Evolutionary conservation across 2,329 filamentous ascomycete species (phyloP), one percentile per base, ranked within the genome.

Genomic region (Aspergillus sp.): DNA sequence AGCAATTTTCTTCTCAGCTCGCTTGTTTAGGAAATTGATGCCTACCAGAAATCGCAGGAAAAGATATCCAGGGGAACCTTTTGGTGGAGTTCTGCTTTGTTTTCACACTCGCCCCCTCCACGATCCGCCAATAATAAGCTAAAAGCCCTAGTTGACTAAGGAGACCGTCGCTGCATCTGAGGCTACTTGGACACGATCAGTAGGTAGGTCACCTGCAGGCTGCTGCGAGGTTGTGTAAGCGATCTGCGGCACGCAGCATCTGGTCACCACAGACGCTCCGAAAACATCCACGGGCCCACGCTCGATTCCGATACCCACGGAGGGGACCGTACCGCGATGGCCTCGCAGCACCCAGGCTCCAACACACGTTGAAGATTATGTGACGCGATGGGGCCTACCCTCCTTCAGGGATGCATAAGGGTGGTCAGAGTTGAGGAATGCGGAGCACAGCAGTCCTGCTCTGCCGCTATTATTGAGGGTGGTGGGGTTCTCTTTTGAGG

Each of bases 141-240:
- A 48, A 50, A 38, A 15, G 30, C 36, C 54, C 56, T 48, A 47
- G 54, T 60, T 53, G 50, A 42, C 62, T 52, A 64, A 50, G 54
- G 59, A 61, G 60, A 52, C 17, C 30, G 32, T 30, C 21, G 21
- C 36, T 60, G 53, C 38, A 32, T 30, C 48, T 59, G 54, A 62
- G 54, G 58, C 55, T 60, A 60, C 54, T 58, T 60, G 60, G 25
- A 55, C 52, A 42, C 51, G 25, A 48, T 61, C 56, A 62, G 55
- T 58, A 52, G 60, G 51, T 49, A 54, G 59, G 64, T 65, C 65
- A 67, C 49, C 58, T 62, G 61, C 56, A 60, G 38, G 57, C 53
- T 52, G 61, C 48, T 59, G 41, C 49, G 61, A 54, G 57, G 54
- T 57, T 52, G 56, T 60, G 61, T 62, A 60, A 63, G 38, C 39